Evolutionary conservation across 2,329 filamentous ascomycete species (phyloP).

Genomic region (Xylariomycetidae sp.): DNA sequence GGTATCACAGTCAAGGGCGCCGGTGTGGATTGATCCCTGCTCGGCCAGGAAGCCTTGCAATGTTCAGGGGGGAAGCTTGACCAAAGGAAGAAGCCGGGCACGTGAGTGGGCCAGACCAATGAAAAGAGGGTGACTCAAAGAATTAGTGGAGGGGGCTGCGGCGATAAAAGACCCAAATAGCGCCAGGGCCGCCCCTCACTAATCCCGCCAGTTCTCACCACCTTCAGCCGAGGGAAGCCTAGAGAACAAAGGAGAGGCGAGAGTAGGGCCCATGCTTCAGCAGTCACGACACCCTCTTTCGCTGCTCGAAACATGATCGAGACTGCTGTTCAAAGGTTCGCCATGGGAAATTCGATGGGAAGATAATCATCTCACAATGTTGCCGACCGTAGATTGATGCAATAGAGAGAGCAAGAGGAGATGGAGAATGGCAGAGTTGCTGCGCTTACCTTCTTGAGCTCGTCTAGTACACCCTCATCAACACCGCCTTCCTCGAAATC

Average conservation of each 20-base stretch:
- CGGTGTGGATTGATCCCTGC: too few relatives aligned
- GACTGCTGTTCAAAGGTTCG: too few relatives aligned
- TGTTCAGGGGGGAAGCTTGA: too few relatives aligned
- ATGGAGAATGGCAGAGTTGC: slow-evolving; percentile 10
- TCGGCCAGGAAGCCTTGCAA: too few relatives aligned
- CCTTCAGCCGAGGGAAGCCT: slow-evolving; percentile 22
- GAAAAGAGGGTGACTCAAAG: slow-evolving; percentile 1
- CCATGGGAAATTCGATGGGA: too few relatives aligned
- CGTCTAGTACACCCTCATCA: slow-evolving; percentile 78
- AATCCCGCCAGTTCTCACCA: slow-evolving; percentile 34
- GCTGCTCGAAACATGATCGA: background rate
- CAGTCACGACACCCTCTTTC: slow-evolving; percentile 1
- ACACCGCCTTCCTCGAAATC: slow-evolving; percentile 97
- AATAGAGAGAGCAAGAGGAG: slow-evolving; percentile 4
- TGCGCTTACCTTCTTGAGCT: slow-evolving; percentile 75
- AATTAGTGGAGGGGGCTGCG: slow-evolving; percentile 9
- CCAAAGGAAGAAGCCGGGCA: slow-evolving; percentile 15
- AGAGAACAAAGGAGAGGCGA: background rate
- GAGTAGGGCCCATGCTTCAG: background rate
- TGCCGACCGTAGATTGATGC: slow-evolving; percentile 8
- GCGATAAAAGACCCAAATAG: slow-evolving; percentile 55
- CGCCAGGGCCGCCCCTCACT: slow-evolving; percentile 42
- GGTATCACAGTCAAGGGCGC: background rate
- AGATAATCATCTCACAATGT: slow-evolving; percentile 1
- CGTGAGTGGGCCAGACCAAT: slow-evolving; percentile 19